Evolutionary conservation across 345 rosid genomes (phyloP).

Genomic region (Conringia planisiliqua): DNA sequence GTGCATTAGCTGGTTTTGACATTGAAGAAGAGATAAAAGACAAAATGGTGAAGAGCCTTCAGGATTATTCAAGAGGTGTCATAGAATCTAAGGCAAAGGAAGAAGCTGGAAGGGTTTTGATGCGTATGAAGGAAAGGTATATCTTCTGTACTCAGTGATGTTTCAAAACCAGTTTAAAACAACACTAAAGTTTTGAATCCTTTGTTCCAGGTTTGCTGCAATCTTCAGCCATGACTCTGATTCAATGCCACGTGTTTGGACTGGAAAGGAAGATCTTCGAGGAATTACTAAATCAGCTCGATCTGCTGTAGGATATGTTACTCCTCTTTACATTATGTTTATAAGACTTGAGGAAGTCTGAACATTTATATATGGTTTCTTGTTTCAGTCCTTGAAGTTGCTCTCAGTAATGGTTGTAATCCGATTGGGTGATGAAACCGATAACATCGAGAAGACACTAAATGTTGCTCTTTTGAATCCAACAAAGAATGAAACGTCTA

Average conservation of each 20-base stretch:
- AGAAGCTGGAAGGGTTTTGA: constrained; percentile 77
- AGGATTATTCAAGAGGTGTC: constrained; percentile 59
- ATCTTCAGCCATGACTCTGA: constrained; percentile 86
- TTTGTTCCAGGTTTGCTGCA: constrained; percentile 58
- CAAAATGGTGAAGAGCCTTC: constrained; percentile 52
- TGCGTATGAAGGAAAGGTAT: constrained; percentile 90
- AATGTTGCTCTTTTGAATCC: constrained; percentile 54
- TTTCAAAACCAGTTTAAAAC: constrained; percentile 18
- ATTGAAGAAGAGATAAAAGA: constrained; percentile 57
- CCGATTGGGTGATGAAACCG: constrained; percentile 61
- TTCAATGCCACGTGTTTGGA: constrained; percentile 98
- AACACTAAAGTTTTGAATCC: background rate
- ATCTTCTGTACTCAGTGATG: background rate
- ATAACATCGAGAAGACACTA: constrained; percentile 61
- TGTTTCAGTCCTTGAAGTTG: constrained; percentile 76
- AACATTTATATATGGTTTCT: background rate
- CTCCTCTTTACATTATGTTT: background rate
- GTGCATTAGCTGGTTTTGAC: constrained; percentile 68
- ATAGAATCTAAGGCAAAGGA: constrained; percentile 84
- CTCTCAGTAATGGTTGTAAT: constrained; percentile 78
- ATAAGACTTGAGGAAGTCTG: background rate
- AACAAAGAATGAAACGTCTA: constrained; percentile 37
- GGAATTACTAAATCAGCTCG: constrained; percentile 87
- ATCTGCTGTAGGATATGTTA: constrained; percentile 51
- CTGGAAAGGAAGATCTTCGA: constrained; percentile 90